These are phyloP conservation scores for Ophiostoma populinum DNA, from an alignment of 2,329 filamentous ascomycete species.

Conservation along the genomic window DNA sequence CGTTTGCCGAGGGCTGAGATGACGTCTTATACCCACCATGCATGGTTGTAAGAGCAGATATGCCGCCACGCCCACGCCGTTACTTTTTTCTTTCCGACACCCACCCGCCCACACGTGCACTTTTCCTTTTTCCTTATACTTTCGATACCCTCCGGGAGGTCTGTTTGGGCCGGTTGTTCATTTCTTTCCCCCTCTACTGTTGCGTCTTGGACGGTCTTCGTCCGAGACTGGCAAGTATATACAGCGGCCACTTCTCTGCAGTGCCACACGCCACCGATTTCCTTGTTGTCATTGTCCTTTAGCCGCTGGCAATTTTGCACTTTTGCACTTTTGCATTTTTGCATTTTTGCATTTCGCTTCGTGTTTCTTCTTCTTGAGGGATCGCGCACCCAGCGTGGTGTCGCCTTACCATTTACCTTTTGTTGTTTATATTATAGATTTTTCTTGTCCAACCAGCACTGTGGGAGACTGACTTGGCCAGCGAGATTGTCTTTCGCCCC, in stretches of 20 bases:
- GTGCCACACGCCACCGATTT: conserved; percentile 6
- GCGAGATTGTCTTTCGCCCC: neutral
- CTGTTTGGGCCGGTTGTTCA: conserved; percentile 14
- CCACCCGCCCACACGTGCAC: neutral
- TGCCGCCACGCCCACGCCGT: conserved; percentile 16
- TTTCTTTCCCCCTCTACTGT: conserved; percentile 5
- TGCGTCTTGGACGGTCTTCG: neutral
- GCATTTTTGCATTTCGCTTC: conserved; percentile 4
- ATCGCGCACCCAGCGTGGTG: no score
- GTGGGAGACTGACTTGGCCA: no score
- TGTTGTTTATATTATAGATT: no score
- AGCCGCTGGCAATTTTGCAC: no score
- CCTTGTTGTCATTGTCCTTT: conserved; percentile 3
- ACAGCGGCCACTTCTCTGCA: conserved; percentile 4
- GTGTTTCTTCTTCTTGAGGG: no score
- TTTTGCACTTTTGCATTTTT: conserved; percentile 1
- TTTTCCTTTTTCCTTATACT: conserved; percentile 15
- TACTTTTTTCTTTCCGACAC: conserved; percentile 6
- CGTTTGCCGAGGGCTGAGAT: no score
- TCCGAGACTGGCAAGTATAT: conserved; percentile 3
- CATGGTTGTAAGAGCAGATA: conserved; percentile 3
- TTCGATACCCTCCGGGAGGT: conserved; percentile 29
- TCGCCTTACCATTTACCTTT: no score
- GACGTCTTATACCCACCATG: neutral
- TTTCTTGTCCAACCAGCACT: no score